Base-by-base conservation (phyloP, 371 early-diverging fungal genomes). In the Haplosporangium sp. region DNA sequence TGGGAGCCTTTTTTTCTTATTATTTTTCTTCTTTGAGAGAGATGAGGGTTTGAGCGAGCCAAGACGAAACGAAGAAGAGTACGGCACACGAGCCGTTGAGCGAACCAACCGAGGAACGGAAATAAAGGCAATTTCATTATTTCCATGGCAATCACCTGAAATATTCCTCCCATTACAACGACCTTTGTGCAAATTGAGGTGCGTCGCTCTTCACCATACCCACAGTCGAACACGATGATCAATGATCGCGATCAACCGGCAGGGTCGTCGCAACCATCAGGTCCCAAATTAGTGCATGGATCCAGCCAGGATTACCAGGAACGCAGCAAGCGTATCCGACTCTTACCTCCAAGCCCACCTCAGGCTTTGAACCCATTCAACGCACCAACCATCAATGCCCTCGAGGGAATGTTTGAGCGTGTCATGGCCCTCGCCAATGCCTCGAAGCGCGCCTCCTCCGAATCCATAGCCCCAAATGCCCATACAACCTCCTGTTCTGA, bases 371-470 rank as follows among this genome's bases (percentile, higher is more conserved):
- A 79, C 23, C 79, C 79, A 55, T 79, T 79, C 62, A 72, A 73
- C 50, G 73, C 79, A 5, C 69, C 72, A 18, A 61, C 69, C 8
- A 55, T 72, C 21, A 67, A 68, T 38, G 65, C 68, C 8, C 54
- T 79, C 20, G 73, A 79, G n/a, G 41, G 42, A 29, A 79, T 79
- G 79, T 79, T 79, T 62, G 68, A 64, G 36, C 73, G 79, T 16
- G 79, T 79, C 62, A 48, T 79, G 56, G 62, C 68, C 7, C 54
- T 72, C 5, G 79, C 79, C n/a, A 55, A 36, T 23, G 53, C 60
- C 18, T 38, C 61, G 38, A 59, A 48, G 40, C 4, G 40, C 43
- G 23, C 21, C 38, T 18, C 14, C 29, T 20, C 41, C 63, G 23
- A 23, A 47, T 8, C 9, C 59, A 20, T 69, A 55, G 29, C 18